Base-by-base conservation (phyloP, 1,284 basidiomycete species). In the Pascua guehoae region DNA sequence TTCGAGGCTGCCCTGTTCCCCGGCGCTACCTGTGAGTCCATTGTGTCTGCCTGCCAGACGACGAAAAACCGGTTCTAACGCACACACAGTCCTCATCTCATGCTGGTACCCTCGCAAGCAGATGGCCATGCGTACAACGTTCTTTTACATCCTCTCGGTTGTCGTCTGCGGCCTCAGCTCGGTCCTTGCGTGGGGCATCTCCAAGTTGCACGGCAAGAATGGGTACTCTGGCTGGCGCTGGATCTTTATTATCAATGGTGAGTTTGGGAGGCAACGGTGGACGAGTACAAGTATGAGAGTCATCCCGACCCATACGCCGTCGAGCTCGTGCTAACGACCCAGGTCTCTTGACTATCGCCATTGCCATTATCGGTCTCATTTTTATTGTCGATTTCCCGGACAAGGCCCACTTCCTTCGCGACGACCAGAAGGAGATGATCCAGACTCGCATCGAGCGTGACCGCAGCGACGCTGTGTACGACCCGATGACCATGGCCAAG, bases 91-190 rank as follows among this genome's bases (percentile, higher is more conserved):
- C 66, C 68, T 81, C 17, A 73, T 80, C 56, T 72, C 75, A 9
- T 60, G 58, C 45, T 60, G 79, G 79, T 81, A 80, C 66, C 75
- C 77, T 1, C 75, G 79, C n/a, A 67, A 69, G 54, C 74, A 79
- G 63, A 75, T 76, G 51, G 76, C 79, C 51, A 66, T 40, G 15
- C 64, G 66, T 17, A 54, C 37, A 9, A 38, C 52, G 12, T 48
- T 54, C 47, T 54, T 54, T 37, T 54, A 48, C 41, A 50, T 53
- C 10, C 11, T 43, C 8, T 58, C 56, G 12, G 51, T 63, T 11
- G 60, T 56, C 45, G 44, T 61, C 36, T 53, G 48, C 5, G 60
- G 60, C 36, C 56, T 61, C 9, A 49, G 47, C 5, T 41, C 56
- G 3, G 54, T 47, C 14, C 54, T 55, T 36, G 49, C 55, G 4